Evolutionary conservation across 306 rosid genomes (phyloP).

Genomic region (Betula pendula): DNA sequence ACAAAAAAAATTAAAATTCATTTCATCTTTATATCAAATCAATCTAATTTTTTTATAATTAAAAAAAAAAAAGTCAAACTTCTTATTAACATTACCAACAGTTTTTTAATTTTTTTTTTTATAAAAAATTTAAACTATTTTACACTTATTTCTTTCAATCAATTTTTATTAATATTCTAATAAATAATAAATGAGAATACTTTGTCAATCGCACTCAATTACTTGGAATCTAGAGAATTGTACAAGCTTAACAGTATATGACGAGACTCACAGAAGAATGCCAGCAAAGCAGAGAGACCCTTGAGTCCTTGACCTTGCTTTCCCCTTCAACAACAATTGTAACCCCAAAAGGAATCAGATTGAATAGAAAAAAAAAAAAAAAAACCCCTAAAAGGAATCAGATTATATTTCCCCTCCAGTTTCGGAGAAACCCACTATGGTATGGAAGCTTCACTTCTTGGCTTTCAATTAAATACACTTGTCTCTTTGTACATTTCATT

Average conservation of each 20-base stretch:
- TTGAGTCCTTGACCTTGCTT: slow-evolving; percentile 18
- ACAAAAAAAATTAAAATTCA: too few species aligned
- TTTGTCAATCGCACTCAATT: too few species aligned
- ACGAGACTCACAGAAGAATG: slow-evolving; percentile 12
- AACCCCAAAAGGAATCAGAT: slow-evolving; percentile 38
- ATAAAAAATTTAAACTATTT: too few species aligned
- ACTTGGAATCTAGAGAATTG: neutral
- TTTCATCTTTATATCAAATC: too few species aligned
- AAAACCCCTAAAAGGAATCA: slow-evolving; percentile 39
- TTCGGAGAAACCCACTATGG: slow-evolving; percentile 37
- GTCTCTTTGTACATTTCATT: slow-evolving; percentile 4
- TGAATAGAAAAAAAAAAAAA: too few species aligned
- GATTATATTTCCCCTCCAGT: slow-evolving; percentile 41
- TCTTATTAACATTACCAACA: too few species aligned
- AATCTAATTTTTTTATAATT: too few species aligned
- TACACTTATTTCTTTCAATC: too few species aligned
- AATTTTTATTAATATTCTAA: too few species aligned
- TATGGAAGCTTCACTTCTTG: slow-evolving; percentile 51
- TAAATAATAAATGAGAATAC: too few species aligned
- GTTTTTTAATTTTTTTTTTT: too few species aligned
- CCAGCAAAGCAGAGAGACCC: slow-evolving; percentile 28
- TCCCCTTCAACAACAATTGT: slow-evolving; percentile 27
- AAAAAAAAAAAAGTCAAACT: too few species aligned
- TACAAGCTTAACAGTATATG: neutral
- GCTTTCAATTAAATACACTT: neutral